Evolutionary conservation across 805 yeast species (phyloP), one percentile per base, ranked within the genome.

Genomic region (Yarrowia sp.): DNA sequence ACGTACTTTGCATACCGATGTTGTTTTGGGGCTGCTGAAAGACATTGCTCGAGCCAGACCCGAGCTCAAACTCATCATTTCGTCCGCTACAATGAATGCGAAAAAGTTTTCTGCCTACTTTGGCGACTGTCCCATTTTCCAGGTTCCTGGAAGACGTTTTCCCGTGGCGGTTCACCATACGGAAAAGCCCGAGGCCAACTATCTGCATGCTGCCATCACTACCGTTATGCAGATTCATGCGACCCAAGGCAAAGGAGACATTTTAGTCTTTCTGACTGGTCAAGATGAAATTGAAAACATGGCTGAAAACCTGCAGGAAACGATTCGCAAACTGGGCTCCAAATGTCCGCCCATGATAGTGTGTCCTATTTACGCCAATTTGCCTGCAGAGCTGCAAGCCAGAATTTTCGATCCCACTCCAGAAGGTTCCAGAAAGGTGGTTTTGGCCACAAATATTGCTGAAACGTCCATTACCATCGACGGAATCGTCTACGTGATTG

Each of bases 401-500:
- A 82, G 84, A 68, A 92, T 95, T 52, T 95, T 95, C 75, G 96
- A 90, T 70, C 90, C 96, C 0, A 87, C 98, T 0, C 97, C 97
- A 0, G 75, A 77, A 17, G 90, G 90, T 1, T 83, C 90, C 38
- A 78, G 99, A 62, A 95, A 95, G 73, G 96, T 92, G 3, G 90
- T 95, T 9, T 79, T 95, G 65, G 98, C 99, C 0, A 95, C 99
- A 0, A 93, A 93, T 71, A 95, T 93, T 69, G 99, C 98, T 0
- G 99, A 93, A 75, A 95, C 99, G 0, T 93, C 98, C 9, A 85
- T 95, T 70, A 95, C 99, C 3, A 92, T 95, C 67, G 97, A 93
- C 74, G 97, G 97, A 12, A 88, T 95, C 36, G 87, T 81, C 68
- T 95, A 86, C 72, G 99, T 95, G 33, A 84, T 95, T 26, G 99